phyloP scores from a whole-genome alignment of 2,329 filamentous ascomycete genomes.

The Phyllosticta capitalensis region DNA sequence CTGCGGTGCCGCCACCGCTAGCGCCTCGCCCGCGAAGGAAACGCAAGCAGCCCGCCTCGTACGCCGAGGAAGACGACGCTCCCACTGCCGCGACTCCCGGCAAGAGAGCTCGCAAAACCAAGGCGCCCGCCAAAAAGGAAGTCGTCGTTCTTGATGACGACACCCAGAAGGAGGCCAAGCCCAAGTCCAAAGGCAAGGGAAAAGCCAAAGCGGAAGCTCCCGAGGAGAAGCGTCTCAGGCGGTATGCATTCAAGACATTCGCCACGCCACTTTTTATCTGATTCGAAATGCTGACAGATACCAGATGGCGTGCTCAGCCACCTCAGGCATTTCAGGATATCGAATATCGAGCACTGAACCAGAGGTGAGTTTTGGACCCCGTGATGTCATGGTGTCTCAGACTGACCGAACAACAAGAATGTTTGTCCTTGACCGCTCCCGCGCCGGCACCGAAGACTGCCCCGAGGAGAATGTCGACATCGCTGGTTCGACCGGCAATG shows the following conservation, averaged over 20 bases:
- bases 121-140: not conserved
- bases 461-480: slow-evolving; percentile 47
- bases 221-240: slow-evolving; percentile 23
- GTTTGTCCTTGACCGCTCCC: slow-evolving; percentile 45
- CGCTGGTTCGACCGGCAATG: slow-evolving; percentile 52
- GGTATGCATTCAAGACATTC: slow-evolving; percentile 9
- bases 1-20: not conserved
- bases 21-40: slow-evolving; percentile 7
- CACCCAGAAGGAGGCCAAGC: slow-evolving; percentile 12
- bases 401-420: slow-evolving; percentile 25
- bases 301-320: slow-evolving; percentile 26
- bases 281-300: slow-evolving; percentile 7
- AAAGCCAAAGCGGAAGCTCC: not conserved
- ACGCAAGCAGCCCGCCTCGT: slow-evolving; percentile 1
- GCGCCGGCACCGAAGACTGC: slow-evolving; percentile 33
- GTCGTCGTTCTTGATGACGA: not conserved
- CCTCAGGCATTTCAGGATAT: slow-evolving; percentile 39
- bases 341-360: slow-evolving; percentile 39
- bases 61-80: not conserved
- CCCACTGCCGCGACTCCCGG: not conserved
- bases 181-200: slow-evolving; percentile 14
- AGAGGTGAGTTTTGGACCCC: slow-evolving; percentile 25
- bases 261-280: not conserved
- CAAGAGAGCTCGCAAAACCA: not conserved
- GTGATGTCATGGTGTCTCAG: slow-evolving; percentile 18